A percentile compares a stretch with the other conserved stretches of the same genome.
phyloP scores from a whole-genome alignment of 257 asterid genomes.

The Solanum neorickii region DNA sequence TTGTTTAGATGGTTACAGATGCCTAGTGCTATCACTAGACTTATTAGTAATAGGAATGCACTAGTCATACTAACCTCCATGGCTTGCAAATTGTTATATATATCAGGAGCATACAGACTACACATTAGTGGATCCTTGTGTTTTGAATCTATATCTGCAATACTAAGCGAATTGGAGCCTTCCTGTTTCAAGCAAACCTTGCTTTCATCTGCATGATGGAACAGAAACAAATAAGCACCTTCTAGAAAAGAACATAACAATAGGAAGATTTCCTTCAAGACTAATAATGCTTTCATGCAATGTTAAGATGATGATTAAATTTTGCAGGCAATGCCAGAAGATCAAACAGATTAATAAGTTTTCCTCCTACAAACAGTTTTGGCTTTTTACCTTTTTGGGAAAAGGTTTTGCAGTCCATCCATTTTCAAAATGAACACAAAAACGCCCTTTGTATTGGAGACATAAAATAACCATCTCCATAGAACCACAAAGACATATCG shows the following conservation, averaged over 20 bases:
- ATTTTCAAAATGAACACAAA: not conserved
- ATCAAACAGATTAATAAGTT: not conserved
- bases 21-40: not conserved
- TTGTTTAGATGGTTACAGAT: not conserved
- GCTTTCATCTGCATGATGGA: constrained; percentile 33
- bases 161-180: constrained; percentile 29
- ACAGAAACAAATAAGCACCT: constrained; percentile 10
- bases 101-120: constrained; percentile 80
- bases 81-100: constrained; percentile 47
- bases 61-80: constrained; percentile 54
- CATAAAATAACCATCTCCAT: not conserved
- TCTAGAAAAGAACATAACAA: not conserved
- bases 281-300: not conserved
- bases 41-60: not conserved
- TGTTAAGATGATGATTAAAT: not conserved
- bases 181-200: constrained; percentile 20
- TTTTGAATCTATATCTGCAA: constrained; percentile 60
- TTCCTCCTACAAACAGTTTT: not conserved
- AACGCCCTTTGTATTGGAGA: not conserved
- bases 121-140: constrained; percentile 86
- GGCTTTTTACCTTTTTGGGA: not conserved
- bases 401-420: not conserved
- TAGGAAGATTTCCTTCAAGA: not conserved
- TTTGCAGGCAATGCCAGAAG: not conserved
- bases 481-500: not conserved